Conservation (phyloP, 108 stramenopile genomes). For the Schizochytrium sp. region DNA sequence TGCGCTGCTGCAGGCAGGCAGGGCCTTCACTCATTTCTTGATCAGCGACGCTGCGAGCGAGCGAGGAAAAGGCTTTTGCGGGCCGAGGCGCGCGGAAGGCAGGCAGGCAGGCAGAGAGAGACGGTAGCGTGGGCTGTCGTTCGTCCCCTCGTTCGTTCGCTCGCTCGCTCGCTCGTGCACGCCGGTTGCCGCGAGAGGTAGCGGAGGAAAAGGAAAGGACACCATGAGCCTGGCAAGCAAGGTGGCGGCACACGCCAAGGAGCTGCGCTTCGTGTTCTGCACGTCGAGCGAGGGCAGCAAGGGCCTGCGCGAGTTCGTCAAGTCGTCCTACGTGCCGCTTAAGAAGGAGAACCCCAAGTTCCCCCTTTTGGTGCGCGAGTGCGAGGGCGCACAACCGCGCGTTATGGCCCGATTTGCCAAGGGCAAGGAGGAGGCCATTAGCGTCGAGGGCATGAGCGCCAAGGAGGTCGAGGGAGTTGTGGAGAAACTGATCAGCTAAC, state of each 20-base stretch:
- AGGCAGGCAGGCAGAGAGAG: too few relatives aligned
- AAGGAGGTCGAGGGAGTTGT: slow-evolving; percentile 3
- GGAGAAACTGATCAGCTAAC: not conserved
- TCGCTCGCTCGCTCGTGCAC: too few relatives aligned
- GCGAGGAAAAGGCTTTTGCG: not conserved
- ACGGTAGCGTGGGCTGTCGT: too few relatives aligned
- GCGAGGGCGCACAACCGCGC: not conserved
- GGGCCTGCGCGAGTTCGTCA: not conserved
- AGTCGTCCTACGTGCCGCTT: not conserved
- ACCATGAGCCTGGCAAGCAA: not conserved
- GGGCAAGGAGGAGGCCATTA: slow-evolving; percentile 10
- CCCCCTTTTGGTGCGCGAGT: slow-evolving; percentile 6
- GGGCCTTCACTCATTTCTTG: not conserved
- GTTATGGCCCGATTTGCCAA: not conserved
- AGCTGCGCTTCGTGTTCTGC: slow-evolving; percentile 21
- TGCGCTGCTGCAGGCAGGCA: not conserved
- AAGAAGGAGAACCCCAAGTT: slow-evolving; percentile 22
- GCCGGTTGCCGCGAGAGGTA: too few relatives aligned
- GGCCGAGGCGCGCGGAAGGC: too few relatives aligned
- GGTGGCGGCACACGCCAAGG: not conserved
- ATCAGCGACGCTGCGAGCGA: not conserved
- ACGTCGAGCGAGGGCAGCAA: not conserved
- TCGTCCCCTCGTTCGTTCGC: too few relatives aligned
- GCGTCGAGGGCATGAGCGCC: slow-evolving; percentile 7
- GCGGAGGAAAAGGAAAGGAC: not conserved